Evolutionary conservation across 1,284 basidiomycete species (phyloP).

Genomic region (Trichosporon ovoides): DNA sequence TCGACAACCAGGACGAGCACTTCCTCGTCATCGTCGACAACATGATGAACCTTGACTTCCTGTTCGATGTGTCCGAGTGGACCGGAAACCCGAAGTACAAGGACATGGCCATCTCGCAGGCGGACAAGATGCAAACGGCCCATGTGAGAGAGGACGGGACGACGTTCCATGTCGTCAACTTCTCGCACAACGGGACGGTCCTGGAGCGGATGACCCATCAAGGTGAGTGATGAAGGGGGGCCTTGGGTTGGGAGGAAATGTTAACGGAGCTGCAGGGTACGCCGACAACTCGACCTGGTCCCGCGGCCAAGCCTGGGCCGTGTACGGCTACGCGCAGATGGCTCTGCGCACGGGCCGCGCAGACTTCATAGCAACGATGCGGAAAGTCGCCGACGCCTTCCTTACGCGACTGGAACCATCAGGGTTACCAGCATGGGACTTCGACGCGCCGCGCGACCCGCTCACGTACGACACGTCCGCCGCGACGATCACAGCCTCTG

Average conservation of each 20-base stretch:
- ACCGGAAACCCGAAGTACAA: constrained; percentile 35
- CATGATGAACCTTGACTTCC: constrained; percentile 44
- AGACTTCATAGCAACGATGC: constrained; percentile 31
- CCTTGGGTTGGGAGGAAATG: no score
- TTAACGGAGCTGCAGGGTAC: constrained; percentile 30
- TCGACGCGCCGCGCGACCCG: constrained; percentile 32
- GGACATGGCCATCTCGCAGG: constrained; percentile 32
- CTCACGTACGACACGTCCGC: constrained; percentile 40
- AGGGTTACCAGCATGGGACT: constrained; percentile 42
- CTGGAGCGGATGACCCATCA: constrained; percentile 29
- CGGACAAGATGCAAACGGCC: constrained; percentile 27
- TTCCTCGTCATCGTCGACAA: constrained; percentile 44
- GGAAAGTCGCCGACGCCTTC: constrained; percentile 35
- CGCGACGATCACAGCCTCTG: constrained; percentile 30
- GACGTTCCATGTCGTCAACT: constrained; percentile 41
- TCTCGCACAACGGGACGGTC: constrained; percentile 18
- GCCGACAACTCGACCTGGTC: constrained; percentile 36
- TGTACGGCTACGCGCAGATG: constrained; percentile 40
- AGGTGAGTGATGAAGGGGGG: constrained; percentile 18
- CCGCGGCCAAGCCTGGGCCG: constrained; percentile 40
- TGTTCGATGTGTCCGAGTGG: constrained; percentile 34
- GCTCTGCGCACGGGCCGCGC: constrained; percentile 35
- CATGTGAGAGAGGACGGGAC: constrained; percentile 34
- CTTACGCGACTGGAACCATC: constrained; percentile 24
- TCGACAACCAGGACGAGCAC: constrained; percentile 35